phyloP scores from a whole-genome alignment of 140 eudicot species.

The Flaveria floridana region DNA sequence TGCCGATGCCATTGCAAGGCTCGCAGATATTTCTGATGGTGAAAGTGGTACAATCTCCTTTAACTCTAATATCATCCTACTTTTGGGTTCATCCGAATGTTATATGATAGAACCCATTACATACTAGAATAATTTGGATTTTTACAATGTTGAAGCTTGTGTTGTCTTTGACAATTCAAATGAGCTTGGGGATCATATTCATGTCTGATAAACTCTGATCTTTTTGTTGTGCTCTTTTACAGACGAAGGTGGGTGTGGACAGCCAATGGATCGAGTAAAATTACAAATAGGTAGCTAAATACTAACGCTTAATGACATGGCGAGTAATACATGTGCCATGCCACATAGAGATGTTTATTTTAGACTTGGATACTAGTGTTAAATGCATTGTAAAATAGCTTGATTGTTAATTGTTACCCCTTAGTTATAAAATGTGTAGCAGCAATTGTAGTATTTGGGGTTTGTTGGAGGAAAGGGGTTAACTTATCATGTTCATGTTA shows the following conservation, averaged over 20 bases:
- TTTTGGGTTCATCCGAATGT: conserved; percentile 8
- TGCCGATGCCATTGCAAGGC: conserved; percentile 62
- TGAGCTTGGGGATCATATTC: background rate
- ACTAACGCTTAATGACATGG: conserved; percentile 36
- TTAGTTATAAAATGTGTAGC: conserved; percentile 9
- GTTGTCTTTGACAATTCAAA: conserved; percentile 2
- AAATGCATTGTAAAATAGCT: conserved; percentile 21
- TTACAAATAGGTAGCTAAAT: conserved; percentile 31
- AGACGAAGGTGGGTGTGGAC: conserved; percentile 55
- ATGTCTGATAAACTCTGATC: background rate
- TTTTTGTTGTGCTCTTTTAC: conserved; percentile 13
- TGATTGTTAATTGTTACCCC: conserved; percentile 21
- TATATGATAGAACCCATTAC: background rate
- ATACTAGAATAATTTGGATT: background rate
- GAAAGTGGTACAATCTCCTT: conserved; percentile 57
- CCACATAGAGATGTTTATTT: conserved; percentile 20
- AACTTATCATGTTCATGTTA: conserved; percentile 16
- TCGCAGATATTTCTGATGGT: conserved; percentile 72
- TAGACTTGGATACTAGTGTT: conserved; percentile 17
- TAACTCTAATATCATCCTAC: background rate
- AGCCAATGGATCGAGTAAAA: conserved; percentile 43
- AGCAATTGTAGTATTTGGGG: conserved; percentile 11
- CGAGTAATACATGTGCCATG: background rate
- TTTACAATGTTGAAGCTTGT: background rate
- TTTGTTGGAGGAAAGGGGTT: conserved; percentile 2